phyloP scores from a whole-genome alignment of 805 yeast species.

The Hyphopichia homilentoma region DNA sequence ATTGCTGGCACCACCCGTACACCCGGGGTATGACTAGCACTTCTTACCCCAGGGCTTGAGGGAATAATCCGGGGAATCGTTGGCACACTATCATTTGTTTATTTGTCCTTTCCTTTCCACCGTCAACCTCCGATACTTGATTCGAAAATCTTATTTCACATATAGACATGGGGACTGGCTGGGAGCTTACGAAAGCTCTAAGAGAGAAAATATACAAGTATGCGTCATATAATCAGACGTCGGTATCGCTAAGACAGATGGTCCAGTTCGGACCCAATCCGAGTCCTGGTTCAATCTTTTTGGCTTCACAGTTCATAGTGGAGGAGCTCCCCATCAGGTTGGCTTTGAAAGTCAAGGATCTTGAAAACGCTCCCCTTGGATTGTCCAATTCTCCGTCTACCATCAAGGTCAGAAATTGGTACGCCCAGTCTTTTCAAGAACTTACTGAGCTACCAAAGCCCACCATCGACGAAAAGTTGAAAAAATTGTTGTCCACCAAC shows the following conservation, averaged over 20 bases:
- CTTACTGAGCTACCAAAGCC: slow-evolving; percentile 65
- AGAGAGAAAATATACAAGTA: slow-evolving; percentile 56
- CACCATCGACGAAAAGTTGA: slow-evolving; percentile 39
- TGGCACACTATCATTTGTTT: too few relatives aligned
- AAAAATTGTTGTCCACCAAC: slow-evolving; percentile 22
- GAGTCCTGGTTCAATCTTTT: slow-evolving; percentile 70
- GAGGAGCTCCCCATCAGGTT: slow-evolving; percentile 85
- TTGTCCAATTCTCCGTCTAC: slow-evolving; percentile 72
- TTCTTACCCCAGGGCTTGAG: too few relatives aligned
- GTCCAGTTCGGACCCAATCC: slow-evolving; percentile 86
- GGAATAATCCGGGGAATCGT: too few relatives aligned
- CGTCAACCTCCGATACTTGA: too few relatives aligned
- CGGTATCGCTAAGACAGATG: slow-evolving; percentile 83
- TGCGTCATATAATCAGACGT: slow-evolving; percentile 77
- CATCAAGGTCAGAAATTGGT: slow-evolving; percentile 78
- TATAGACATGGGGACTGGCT: slow-evolving; percentile 40
- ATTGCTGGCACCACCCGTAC: too few relatives aligned
- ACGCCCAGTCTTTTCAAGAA: slow-evolving; percentile 85
- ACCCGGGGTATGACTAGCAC: too few relatives aligned
- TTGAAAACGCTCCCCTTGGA: slow-evolving; percentile 76
- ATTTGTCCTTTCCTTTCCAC: too few relatives aligned
- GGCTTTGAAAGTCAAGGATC: slow-evolving; percentile 81
- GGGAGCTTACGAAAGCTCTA: slow-evolving; percentile 49
- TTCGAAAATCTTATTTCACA: too few relatives aligned
- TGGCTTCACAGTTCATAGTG: slow-evolving; percentile 80